Percentiles rank a stretch among this genome's conserved stretches.
Evolutionary conservation across 495 filamentous ascomycete genomes (phyloP).

Genomic region (Filosporella fistucella): DNA sequence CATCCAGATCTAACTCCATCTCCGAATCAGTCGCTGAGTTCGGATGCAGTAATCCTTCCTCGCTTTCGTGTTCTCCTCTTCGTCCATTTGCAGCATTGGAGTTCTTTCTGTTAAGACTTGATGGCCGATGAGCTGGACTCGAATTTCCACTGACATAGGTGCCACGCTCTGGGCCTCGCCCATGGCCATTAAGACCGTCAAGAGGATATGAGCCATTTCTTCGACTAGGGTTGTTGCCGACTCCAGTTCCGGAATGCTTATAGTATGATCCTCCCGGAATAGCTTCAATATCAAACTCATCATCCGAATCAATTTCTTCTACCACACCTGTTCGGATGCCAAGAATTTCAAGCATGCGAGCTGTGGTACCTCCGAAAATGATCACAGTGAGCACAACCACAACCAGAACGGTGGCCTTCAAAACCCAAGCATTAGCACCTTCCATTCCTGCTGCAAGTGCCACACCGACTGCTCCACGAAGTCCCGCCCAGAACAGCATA

Average conservation of each 20-base stretch:
- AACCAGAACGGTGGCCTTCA: conserved; percentile 90
- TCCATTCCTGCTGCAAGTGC: conserved; percentile 86
- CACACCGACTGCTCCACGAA: conserved; percentile 94
- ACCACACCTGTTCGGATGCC: conserved; percentile 92
- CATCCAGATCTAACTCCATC: no score
- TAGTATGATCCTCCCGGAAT: conserved; percentile 71
- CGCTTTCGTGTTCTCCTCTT: conserved; percentile 40
- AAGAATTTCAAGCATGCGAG: conserved; percentile 96
- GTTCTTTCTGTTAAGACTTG: conserved; percentile 46
- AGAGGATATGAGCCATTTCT: conserved; percentile 52
- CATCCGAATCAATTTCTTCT: conserved; percentile 93
- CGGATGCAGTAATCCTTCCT: conserved; percentile 61
- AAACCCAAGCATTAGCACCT: conserved; percentile 69
- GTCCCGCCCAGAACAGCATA: conserved; percentile 97
- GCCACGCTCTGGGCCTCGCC: conserved; percentile 37
- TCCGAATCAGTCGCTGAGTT: conserved; percentile 59
- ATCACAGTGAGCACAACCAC: conserved; percentile 98
- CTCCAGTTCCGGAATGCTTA: conserved; percentile 61
- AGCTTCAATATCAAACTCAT: conserved; percentile 96
- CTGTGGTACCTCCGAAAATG: conserved; percentile 96
- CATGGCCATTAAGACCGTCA: conserved; percentile 34
- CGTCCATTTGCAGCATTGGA: conserved; percentile 22
- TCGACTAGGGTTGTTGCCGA: conserved; percentile 68
- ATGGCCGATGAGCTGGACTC: conserved; percentile 38
- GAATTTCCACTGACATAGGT: conserved; percentile 50